A percentile compares a stretch with the other conserved stretches of the same genome.
Evolutionary conservation across 2,329 filamentous ascomycete genomes (phyloP).

Genomic region (Aspergillus neotritici): DNA sequence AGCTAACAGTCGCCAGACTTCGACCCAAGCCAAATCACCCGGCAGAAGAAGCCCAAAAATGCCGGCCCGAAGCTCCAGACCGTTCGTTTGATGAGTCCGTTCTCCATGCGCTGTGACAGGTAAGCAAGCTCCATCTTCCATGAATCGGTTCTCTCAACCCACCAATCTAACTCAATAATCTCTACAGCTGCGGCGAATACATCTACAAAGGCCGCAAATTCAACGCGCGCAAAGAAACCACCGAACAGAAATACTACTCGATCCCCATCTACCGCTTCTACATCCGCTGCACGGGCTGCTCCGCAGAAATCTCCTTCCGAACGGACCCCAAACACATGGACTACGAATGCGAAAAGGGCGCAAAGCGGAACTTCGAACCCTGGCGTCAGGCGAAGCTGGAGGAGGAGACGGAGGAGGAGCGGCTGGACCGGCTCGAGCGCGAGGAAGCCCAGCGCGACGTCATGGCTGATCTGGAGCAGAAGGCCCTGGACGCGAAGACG

Average conservation of each 20-base stretch:
- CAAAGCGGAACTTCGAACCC: constrained; percentile 87
- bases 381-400: constrained; percentile 66
- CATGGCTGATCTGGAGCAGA: constrained; percentile 92
- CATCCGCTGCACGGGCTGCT: constrained; percentile 82
- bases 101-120: constrained; percentile 55
- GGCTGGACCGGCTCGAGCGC: constrained; percentile 73
- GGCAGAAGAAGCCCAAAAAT: constrained; percentile 52
- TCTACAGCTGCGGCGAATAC: constrained; percentile 56
- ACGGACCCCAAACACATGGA: constrained; percentile 95
- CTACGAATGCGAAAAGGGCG: constrained; percentile 74
- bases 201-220: constrained; percentile 94
- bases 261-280: constrained; percentile 89
- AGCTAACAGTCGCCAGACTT: constrained; percentile 54
- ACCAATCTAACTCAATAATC: neutral
- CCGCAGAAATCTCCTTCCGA: constrained; percentile 81
- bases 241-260: constrained; percentile 80
- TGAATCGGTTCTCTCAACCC: neutral
- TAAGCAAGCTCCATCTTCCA: neutral
- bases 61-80: constrained; percentile 75
- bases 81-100: constrained; percentile 85
- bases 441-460: constrained; percentile 79
- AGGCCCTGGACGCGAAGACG: constrained; percentile 83
- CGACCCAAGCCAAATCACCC: constrained; percentile 74
- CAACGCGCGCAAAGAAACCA: constrained; percentile 89
- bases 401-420: constrained; percentile 82